phyloP scores from a whole-genome alignment of 345 rosid species.

The Moringa oleifera region DNA sequence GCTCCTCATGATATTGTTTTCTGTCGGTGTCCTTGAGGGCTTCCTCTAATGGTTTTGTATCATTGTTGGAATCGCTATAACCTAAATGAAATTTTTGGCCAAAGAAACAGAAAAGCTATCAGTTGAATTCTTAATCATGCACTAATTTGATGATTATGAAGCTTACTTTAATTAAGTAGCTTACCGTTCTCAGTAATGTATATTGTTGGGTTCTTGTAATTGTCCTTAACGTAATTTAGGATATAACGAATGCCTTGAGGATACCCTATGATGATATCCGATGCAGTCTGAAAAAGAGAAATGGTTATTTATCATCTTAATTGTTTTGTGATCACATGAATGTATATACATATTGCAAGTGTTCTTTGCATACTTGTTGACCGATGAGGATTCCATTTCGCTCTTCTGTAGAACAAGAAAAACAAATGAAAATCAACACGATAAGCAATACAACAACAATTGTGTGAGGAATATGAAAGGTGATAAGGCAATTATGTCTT shows the following conservation, averaged over 20 bases:
- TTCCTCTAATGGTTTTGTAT: not conserved
- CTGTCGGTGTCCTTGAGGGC: not conserved
- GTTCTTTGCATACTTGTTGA: not conserved
- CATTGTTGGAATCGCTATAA: not conserved
- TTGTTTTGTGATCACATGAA: too few species aligned
- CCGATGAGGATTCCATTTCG: not conserved
- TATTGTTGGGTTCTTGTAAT: constrained; percentile 30
- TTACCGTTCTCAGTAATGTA: constrained; percentile 38
- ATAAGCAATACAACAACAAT: too few species aligned
- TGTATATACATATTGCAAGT: too few species aligned
- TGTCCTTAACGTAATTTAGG: constrained; percentile 10
- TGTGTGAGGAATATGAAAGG: not conserved
- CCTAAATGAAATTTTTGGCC: not conserved
- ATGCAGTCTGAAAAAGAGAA: too few species aligned
- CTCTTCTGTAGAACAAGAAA: not conserved
- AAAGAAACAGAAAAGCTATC: too few species aligned
- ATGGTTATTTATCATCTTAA: too few species aligned
- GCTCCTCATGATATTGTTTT: too few species aligned
- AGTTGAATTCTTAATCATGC: too few species aligned
- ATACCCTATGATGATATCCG: not conserved
- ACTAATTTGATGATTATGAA: too few species aligned
- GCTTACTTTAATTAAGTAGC: not conserved
- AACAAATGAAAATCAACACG: not conserved
- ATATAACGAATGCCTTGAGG: not conserved
- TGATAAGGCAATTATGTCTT: too few species aligned